Evolutionary conservation across 1,139 yeast species (phyloP).

Genomic region (Taphrina communis): DNA sequence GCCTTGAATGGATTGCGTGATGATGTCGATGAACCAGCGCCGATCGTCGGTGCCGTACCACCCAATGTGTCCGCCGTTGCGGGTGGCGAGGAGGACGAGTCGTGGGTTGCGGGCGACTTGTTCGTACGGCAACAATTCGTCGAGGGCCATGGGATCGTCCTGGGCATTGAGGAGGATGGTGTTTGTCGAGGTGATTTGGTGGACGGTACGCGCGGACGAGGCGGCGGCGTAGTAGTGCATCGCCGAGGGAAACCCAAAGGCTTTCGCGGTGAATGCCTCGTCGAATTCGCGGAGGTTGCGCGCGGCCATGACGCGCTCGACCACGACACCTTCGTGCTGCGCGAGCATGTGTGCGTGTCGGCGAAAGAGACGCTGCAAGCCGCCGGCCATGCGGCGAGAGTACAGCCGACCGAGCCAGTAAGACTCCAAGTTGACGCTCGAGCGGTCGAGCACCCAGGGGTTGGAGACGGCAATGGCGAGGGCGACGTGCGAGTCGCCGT

Average conservation of each 20-base stretch:
- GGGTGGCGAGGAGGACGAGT: conserved; percentile 67
- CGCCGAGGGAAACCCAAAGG: conserved; percentile 74
- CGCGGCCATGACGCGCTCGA: conserved; percentile 51
- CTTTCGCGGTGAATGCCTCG: conserved; percentile 69
- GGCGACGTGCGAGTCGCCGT: conserved; percentile 56
- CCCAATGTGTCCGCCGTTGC: conserved; percentile 87
- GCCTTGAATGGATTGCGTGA: conserved; percentile 65
- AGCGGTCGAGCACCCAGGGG: conserved; percentile 82
- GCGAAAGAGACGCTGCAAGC: conserved; percentile 66
- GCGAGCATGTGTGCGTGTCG: conserved; percentile 51
- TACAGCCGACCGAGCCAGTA: conserved; percentile 71
- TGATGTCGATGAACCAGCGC: conserved; percentile 75
- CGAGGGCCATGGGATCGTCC: conserved; percentile 81
- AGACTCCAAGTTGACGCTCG: conserved; percentile 59
- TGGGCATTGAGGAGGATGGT: conserved; percentile 68
- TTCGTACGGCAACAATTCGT: conserved; percentile 63
- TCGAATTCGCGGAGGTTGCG: conserved; percentile 68
- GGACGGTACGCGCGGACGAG: conserved; percentile 65
- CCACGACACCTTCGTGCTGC: conserved; percentile 53
- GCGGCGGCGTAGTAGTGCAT: conserved; percentile 74
- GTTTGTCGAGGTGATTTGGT: conserved; percentile 64
- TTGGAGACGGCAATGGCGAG: conserved; percentile 74
- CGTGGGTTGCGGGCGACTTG: conserved; percentile 74
- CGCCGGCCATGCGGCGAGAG: conserved; percentile 68
- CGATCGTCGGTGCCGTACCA: conserved; percentile 66